Evolutionary conservation across 2,329 filamentous ascomycete genomes (phyloP), one percentile per base, ranked within the genome.

Genomic region (Trichophyton mentagrophytes): DNA sequence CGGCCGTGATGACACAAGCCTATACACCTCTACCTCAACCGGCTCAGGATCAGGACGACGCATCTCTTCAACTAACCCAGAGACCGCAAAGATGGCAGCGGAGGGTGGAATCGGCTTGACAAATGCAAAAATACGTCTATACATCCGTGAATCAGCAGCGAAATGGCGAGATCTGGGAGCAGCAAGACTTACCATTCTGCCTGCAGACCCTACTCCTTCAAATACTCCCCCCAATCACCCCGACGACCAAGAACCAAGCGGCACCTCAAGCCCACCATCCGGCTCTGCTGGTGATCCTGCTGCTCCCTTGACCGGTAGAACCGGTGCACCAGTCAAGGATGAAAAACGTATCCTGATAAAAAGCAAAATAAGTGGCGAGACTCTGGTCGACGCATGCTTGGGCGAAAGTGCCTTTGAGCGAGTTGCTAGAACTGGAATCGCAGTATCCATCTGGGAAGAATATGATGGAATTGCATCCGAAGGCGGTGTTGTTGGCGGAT

Each of bases 131-230:
- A 89, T 96, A 66, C 82, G 90, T 40, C 82, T 97, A 11, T 96
- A 97, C 71, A 79, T 89, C 57, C 85, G 92, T 57, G 86, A 90
- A 62, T 78, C 78, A 8, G 79, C 83, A 11, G 84, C 84, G 57
- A 92, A 92, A 71, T 99, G 93, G 93, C 85, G 90, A 63, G 91
- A 97, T 70, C 85, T 91, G 77, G 92, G 93, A 65, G 85, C 89
- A 66, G 95, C 90, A 63, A 80, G 85, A 42, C 77, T 99, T 62
- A 89, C 88, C 15, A 90, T 99, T 68, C 85, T 90, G 70, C 83
- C 86, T 79, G 58, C 72, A 1, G 61, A 63, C 3, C 66, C 71
- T 1, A 68, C 68, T 9, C 56, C 70, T 38, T 69, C 71, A 17
- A 67, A 69, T 8, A 72, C 71, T 13, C 67, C 72, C 20, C 82